Evolutionary conservation across 208 protist genomes (phyloP).

Genomic region (Entamoeba histolytica): DNA sequence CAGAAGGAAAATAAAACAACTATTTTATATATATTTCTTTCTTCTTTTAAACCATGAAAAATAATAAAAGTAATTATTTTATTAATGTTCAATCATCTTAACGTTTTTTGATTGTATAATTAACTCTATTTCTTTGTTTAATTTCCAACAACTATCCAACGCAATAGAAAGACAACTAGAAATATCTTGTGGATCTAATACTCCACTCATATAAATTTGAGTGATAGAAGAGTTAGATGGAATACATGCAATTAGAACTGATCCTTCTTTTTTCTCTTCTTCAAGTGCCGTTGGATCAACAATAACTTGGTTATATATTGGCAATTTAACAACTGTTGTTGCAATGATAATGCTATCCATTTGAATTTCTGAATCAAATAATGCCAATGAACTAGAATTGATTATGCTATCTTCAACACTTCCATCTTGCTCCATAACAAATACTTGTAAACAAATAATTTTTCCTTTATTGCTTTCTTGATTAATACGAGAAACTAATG

Average conservation of each 20-base stretch:
- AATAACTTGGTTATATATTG: not conserved
- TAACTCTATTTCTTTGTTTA: not conserved
- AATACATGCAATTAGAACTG: not conserved
- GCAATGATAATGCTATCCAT: not conserved
- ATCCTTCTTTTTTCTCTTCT: not conserved
- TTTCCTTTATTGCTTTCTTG: not conserved
- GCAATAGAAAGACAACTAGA: not conserved
- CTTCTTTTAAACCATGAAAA: not conserved
- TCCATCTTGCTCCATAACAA: not conserved
- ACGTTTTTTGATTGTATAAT: no score
- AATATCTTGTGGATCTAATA: not conserved
- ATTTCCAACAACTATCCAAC: not conserved
- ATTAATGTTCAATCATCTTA: no score
- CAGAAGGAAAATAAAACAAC: no score
- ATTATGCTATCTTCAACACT: not conserved
- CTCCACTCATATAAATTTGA: not conserved
- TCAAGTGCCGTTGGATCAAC: not conserved
- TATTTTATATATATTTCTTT: no score
- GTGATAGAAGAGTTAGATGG: not conserved
- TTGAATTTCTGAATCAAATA: not conserved
- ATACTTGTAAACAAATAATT: not conserved
- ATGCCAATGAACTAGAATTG: not conserved
- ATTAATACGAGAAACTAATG: not conserved
- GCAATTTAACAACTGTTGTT: not conserved
- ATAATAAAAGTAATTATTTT: not conserved